Percentiles rank a stretch among this genome's conserved stretches.
These are phyloP conservation scores for Penstemon davidsonii DNA, from an alignment of 257 asterid genomes.

Conservation along the genomic window DNA sequence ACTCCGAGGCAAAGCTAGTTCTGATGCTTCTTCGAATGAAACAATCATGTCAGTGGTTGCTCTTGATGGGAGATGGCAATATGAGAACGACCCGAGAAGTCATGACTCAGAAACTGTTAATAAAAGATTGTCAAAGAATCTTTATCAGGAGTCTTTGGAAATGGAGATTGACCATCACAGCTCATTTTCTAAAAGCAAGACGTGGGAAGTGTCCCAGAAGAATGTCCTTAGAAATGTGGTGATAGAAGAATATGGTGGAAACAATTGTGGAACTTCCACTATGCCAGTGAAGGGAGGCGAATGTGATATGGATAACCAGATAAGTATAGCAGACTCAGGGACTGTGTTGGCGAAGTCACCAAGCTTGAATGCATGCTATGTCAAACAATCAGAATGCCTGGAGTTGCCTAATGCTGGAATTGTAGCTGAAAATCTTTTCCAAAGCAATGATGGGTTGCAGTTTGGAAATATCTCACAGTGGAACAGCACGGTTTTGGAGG, in stretches of 20 bases:
- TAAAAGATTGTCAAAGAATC: constrained; percentile 26
- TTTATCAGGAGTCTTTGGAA: constrained; percentile 33
- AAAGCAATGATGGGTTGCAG: constrained; percentile 22
- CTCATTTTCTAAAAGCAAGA: constrained; percentile 28
- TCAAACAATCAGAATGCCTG: constrained; percentile 29
- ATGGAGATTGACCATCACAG: constrained; percentile 30
- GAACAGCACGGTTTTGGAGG: constrained; percentile 33
- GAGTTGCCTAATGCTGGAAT: constrained; percentile 33
- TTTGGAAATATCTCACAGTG: constrained; percentile 18
- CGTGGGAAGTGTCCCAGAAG: constrained; percentile 33
- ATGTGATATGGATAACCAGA: constrained; percentile 28
- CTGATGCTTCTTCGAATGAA: constrained; percentile 28
- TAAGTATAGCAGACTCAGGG: constrained; percentile 21
- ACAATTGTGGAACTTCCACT: constrained; percentile 25
- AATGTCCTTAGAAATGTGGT: constrained; percentile 24
- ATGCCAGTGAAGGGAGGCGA: constrained; percentile 28
- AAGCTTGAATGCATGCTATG: constrained; percentile 31
- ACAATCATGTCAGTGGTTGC: constrained; percentile 21
- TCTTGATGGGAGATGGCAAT: constrained; percentile 16
- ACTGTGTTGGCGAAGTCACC: constrained; percentile 30
- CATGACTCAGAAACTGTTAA: constrained; percentile 15
- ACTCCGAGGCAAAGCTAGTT: constrained; percentile 15
- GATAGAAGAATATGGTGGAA: constrained; percentile 28
- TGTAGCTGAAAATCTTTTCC: constrained; percentile 31
- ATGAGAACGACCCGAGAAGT: constrained; percentile 13